These are phyloP conservation scores for Aspergillus sergii DNA, from an alignment of 2,329 filamentous ascomycete species.

Conservation along the genomic window DNA sequence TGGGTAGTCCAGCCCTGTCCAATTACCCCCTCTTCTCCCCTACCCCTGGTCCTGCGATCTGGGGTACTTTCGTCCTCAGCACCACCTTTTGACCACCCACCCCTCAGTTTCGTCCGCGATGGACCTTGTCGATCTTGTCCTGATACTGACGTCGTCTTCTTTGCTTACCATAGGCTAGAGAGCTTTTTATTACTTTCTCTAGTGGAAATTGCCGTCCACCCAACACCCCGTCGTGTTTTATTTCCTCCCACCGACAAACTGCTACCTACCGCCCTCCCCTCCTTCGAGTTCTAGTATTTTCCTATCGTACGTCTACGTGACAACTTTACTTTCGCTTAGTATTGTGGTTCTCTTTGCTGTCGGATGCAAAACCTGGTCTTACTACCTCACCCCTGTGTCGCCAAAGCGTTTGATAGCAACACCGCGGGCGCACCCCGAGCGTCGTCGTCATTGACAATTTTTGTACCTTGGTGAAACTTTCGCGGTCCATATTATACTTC, in stretches of 20 bases:
- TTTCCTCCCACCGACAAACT: not conserved
- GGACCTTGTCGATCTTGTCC: constrained; percentile 3
- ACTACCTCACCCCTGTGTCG: constrained; percentile 13
- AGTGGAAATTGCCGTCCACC: constrained; percentile 1
- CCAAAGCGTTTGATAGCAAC: constrained; percentile 12
- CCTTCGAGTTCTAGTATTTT: not conserved
- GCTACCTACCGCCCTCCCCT: not conserved
- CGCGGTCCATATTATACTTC: not conserved
- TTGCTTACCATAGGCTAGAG: constrained; percentile 4
- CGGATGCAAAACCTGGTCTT: constrained; percentile 15
- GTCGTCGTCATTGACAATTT: constrained; percentile 1
- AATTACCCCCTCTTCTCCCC: not conserved
- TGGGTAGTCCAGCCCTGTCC: constrained; percentile 1
- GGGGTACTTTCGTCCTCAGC: constrained; percentile 1
- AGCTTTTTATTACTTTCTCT: constrained; percentile 2
- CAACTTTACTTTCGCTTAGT: not conserved
- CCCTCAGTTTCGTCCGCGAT: not conserved
- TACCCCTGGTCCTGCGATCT: not conserved
- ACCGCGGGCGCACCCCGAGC: constrained; percentile 12
- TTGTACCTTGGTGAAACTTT: not conserved
- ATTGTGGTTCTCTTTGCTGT: constrained; percentile 4
- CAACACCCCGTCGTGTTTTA: not conserved
- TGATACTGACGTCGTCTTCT: not conserved
- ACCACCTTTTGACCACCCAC: not conserved
- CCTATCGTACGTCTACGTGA: not conserved